Conservation (phyloP, 345 rosid species). For the Cochlearia excelsa region DNA sequence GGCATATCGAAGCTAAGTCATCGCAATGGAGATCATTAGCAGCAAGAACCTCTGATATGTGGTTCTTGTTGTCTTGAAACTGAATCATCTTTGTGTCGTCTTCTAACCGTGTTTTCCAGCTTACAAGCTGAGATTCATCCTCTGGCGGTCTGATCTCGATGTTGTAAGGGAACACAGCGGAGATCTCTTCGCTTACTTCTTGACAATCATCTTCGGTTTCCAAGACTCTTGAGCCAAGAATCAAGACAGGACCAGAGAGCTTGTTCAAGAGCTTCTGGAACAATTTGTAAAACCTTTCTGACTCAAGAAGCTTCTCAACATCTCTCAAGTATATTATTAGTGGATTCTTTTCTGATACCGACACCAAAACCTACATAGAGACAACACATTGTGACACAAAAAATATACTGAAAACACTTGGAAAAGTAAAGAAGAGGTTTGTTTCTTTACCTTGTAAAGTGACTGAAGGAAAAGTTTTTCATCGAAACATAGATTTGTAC, state of each 20-base stretch:
- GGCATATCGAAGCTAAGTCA: constrained; percentile 77
- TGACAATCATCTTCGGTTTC: constrained; percentile 58
- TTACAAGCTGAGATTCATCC: constrained; percentile 63
- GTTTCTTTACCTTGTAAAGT: constrained; percentile 68
- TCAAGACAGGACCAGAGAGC: constrained; percentile 68
- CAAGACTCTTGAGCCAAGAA: constrained; percentile 77
- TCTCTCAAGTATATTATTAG: constrained; percentile 80
- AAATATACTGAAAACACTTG: neutral
- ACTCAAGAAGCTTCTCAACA: constrained; percentile 73
- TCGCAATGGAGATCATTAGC: constrained; percentile 90
- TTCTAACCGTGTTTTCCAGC: constrained; percentile 81
- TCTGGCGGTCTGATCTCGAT: neutral
- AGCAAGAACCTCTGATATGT: constrained; percentile 83
- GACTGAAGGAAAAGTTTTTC: constrained; percentile 78
- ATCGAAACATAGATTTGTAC: constrained; percentile 69
- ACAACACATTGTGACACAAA: neutral
- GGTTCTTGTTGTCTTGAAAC: constrained; percentile 33
- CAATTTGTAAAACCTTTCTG: constrained; percentile 61
- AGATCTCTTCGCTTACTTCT: constrained; percentile 55
- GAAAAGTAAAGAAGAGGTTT: neutral
- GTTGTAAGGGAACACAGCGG: constrained; percentile 32
- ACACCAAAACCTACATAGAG: constrained; percentile 55
- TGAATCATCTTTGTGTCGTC: constrained; percentile 82
- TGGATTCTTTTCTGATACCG: constrained; percentile 23
- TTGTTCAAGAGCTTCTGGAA: constrained; percentile 62